Percentiles rank a stretch among this genome's conserved stretches.
phyloP scores from a whole-genome alignment of 768 basidiomycete genomes.

The Paxillus ammoniavirescens region DNA sequence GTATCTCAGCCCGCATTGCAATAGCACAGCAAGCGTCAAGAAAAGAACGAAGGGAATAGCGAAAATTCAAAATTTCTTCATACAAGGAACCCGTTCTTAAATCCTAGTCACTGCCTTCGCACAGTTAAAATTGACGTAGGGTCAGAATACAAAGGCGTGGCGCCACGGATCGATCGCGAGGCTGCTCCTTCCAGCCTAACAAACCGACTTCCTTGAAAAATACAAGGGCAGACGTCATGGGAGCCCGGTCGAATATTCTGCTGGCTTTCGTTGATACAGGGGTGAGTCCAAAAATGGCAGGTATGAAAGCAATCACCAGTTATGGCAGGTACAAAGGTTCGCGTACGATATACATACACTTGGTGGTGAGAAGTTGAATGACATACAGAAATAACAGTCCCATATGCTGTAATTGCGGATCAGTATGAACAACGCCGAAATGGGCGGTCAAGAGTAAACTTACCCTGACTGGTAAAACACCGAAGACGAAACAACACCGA shows the following conservation, averaged over 20 bases:
- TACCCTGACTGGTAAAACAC: not conserved
- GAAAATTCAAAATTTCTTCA: not conserved
- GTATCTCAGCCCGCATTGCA: conserved; percentile 31
- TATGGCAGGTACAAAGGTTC: conserved; percentile 22
- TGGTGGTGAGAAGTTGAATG: not conserved
- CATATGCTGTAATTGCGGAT: not conserved
- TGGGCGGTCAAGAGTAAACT: not conserved
- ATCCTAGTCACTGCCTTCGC: not conserved
- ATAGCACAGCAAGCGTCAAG: conserved; percentile 4
- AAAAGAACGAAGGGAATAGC: conserved; percentile 16
- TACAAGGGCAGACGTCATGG: conserved; percentile 21
- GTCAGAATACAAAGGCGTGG: conserved; percentile 18
- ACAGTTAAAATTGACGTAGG: not conserved
- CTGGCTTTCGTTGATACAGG: conserved; percentile 8
- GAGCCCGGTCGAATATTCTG: not conserved
- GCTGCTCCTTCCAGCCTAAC: conserved; percentile 9
- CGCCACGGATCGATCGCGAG: not conserved
- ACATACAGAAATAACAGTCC: not conserved
- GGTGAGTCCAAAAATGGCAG: conserved; percentile 20
- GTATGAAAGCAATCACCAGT: conserved; percentile 29
- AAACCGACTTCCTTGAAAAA: conserved; percentile 23
- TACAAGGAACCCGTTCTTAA: conserved; percentile 12
- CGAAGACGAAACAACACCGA: not conserved
- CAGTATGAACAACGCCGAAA: not conserved
- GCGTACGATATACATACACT: not conserved